Percentiles rank a stretch among this genome's conserved stretches.
phyloP scores from a whole-genome alignment of 2,329 filamentous ascomycete species.

The Zymoseptoria pseudotritici region DNA sequence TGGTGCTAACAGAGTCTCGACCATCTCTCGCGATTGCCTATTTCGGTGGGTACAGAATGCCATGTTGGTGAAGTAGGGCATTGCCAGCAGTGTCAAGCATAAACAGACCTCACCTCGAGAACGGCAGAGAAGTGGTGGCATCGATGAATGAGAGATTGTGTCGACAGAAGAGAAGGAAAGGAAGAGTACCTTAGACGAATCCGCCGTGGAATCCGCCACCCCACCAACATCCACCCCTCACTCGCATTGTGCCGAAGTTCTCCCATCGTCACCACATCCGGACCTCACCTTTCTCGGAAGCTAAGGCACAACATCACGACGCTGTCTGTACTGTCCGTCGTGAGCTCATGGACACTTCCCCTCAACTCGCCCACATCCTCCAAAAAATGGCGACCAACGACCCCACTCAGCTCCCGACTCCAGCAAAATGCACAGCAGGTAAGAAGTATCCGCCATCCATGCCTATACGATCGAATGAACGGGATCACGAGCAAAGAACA shows the following conservation, averaged over 20 bases:
- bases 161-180: background rate
- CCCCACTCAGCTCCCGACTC: slow-evolving; percentile 46
- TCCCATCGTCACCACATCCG: background rate
- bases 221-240: background rate
- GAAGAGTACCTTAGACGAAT: background rate
- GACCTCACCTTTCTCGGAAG: background rate
- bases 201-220: too few relatives aligned
- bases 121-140: background rate
- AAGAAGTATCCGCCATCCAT: slow-evolving; percentile 3
- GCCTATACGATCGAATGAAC: too few relatives aligned
- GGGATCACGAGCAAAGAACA: too few relatives aligned
- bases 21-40: background rate
- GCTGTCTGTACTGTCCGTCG: background rate
- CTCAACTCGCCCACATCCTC: slow-evolving; percentile 23
- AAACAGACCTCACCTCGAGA: background rate
- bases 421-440: slow-evolving; percentile 63
- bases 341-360: slow-evolving; percentile 23
- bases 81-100: background rate
- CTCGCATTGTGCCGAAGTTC: background rate
- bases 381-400: slow-evolving; percentile 24
- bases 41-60: background rate
- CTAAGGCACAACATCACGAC: background rate
- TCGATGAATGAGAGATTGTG: background rate
- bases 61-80: background rate
- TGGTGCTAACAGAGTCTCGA: background rate